Evolutionary conservation across 2,329 filamentous ascomycete genomes (phyloP), one percentile per base, ranked within the genome.

Genomic region (Fusarium buxicola): DNA sequence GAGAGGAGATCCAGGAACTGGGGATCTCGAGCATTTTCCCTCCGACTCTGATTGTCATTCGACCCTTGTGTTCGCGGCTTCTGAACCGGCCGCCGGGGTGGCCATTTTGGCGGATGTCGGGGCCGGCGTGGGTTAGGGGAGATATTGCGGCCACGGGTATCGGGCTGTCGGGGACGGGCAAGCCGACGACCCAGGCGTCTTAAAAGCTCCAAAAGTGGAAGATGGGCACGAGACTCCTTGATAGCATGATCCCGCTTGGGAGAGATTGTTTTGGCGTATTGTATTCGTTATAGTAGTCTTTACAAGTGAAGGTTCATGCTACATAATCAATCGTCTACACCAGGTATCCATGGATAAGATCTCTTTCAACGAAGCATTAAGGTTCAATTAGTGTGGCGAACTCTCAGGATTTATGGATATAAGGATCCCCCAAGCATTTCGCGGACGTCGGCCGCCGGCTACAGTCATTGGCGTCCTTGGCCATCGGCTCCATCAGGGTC

Each of bases 101-200:
- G 58, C 60, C 63, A 66, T 62, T 55, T 46, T 40, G 27, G 27
- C 64, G 58, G 63, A 31, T 66, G 63, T 68, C 65, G 65, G 65
- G 46, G 62, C 47, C 28, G 32, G 34, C 18, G 49, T 27, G 46
- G 60, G 39, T 46, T 34, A 15, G 35, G 44, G 15, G 15, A 18
- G 28, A 21, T 27, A 30, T n/a, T n/a, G 40, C 21, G 9, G 11
- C 35, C 15, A 41, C 64, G 64, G 60, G 21, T 62, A 7, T 67
- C 64, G 64, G 64, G 25, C 15, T 46, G 35, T 65, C 44, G 59
- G 59, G n/a, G 45, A 32, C 31, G 53, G 47, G 28, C 21, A 21
- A 21, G 21, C 21, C 21, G 21, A 21, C 21, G 21, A 21, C 21
- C 21, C 21, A 21, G 21, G 21, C 21, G 21, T 21, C 21, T 21